A percentile compares a stretch with the other conserved stretches of the same genome.
These are phyloP conservation scores for Pichia scutulata DNA, from an alignment of 805 yeast genomes.

Conservation along the genomic window DNA sequence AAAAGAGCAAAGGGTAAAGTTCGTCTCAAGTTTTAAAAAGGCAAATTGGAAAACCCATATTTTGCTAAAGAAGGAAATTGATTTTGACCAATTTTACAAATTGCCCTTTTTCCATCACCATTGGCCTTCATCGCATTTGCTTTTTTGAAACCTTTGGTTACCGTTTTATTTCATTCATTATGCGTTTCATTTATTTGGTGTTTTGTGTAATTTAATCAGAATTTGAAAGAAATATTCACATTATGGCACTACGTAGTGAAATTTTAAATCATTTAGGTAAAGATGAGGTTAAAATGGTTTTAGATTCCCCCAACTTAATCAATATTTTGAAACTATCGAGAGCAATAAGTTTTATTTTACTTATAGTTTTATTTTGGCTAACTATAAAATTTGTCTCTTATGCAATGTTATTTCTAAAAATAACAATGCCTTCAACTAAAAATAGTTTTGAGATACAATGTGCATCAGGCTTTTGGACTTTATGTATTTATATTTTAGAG, in stretches of 20 bases:
- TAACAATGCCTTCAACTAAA: slow-evolving; percentile 19
- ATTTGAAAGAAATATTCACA: no score
- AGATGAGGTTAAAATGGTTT: neutral
- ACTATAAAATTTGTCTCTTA: slow-evolving; percentile 13
- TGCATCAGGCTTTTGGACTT: slow-evolving; percentile 28
- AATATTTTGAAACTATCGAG: slow-evolving; percentile 13
- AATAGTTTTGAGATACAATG: slow-evolving; percentile 16
- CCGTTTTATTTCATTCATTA: no score
- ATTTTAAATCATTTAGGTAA: slow-evolving; percentile 9
- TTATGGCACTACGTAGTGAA: slow-evolving; percentile 7
- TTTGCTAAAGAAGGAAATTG: neutral
- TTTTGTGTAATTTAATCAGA: neutral
- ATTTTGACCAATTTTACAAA: neutral
- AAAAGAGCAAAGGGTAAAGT: slow-evolving; percentile 59
- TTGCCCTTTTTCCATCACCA: neutral
- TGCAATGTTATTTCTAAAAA: slow-evolving; percentile 13
- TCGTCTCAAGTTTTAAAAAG: slow-evolving; percentile 23
- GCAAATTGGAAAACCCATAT: slow-evolving; percentile 14
- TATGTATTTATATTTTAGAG: slow-evolving; percentile 24
- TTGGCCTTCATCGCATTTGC: neutral
- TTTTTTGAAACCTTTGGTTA: neutral
- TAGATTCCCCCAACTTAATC: neutral
- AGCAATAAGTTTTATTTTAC: slow-evolving; percentile 16
- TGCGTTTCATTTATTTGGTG: neutral
- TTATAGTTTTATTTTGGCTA: slow-evolving; percentile 15